Evolutionary conservation across 805 yeast genomes (phyloP).

Genomic region (Yueomyces sinensis): DNA sequence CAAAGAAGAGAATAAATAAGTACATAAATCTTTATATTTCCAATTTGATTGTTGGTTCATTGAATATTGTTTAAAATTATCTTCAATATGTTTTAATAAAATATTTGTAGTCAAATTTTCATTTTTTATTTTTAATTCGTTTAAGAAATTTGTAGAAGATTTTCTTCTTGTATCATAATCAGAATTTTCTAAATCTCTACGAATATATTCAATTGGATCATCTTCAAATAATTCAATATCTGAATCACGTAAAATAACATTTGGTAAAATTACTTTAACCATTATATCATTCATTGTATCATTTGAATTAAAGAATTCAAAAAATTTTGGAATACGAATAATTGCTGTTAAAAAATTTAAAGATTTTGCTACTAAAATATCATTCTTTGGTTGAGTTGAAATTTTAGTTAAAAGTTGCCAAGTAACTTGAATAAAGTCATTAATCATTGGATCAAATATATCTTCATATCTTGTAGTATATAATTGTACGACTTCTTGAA

Average conservation of each 20-base stretch:
- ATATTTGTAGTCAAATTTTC: conserved; percentile 62
- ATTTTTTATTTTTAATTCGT: conserved; percentile 71
- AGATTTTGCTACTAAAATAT: conserved; percentile 69
- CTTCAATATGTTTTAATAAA: conserved; percentile 58
- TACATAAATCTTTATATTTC: conserved; percentile 79
- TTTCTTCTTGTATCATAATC: conserved; percentile 88
- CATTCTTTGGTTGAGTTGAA: conserved; percentile 66
- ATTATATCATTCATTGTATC: conserved; percentile 61
- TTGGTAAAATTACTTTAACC: conserved; percentile 78
- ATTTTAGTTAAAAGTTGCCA: conserved; percentile 64
- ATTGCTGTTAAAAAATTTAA: conserved; percentile 74
- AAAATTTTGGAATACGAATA: conserved; percentile 54
- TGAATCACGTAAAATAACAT: conserved; percentile 68
- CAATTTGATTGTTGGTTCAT: conserved; percentile 41
- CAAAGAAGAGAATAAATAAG: conserved; percentile 72
- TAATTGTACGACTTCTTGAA: conserved; percentile 72
- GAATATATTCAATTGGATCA: conserved; percentile 86
- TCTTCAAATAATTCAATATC: conserved; percentile 94
- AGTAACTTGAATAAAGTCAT: conserved; percentile 64
- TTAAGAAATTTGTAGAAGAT: conserved; percentile 82
- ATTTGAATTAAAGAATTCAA: conserved; percentile 48
- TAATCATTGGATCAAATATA: conserved; percentile 67
- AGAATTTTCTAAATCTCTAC: conserved; percentile 90
- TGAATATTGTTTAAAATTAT: conserved; percentile 42
- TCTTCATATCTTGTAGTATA: conserved; percentile 89